Conservation (phyloP, 805 yeast genomes). For the Hanseniaspora mollemarum region DNA sequence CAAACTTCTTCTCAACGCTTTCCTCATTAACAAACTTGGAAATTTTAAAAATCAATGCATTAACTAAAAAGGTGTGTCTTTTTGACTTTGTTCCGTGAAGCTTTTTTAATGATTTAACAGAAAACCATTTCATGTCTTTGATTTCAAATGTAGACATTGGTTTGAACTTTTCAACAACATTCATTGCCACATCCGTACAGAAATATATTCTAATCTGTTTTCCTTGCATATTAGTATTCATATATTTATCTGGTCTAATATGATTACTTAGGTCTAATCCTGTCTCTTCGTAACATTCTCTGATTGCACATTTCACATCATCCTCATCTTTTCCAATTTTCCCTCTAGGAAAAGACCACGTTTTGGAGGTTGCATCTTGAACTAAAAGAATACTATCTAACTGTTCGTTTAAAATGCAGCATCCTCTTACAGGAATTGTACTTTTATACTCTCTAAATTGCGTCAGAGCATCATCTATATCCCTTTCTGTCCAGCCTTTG, state of each 20-base stretch:
- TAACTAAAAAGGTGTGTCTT: conserved; percentile 31
- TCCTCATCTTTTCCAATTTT: conserved; percentile 88
- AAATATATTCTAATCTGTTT: conserved; percentile 78
- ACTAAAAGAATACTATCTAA: conserved; percentile 66
- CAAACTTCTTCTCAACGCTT: conserved; percentile 7
- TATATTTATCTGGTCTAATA: conserved; percentile 56
- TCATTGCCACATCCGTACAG: conserved; percentile 66
- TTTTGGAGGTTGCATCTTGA: conserved; percentile 66
- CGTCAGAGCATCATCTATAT: conserved; percentile 59
- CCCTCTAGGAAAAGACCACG: conserved; percentile 96
- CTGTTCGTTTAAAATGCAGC: conserved; percentile 65
- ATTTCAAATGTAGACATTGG: conserved; percentile 87
- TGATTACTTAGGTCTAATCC: conserved; percentile 71
- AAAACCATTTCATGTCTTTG: conserved; percentile 68
- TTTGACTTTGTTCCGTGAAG: conserved; percentile 27
- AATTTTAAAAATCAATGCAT: conserved; percentile 35
- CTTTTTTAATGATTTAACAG: conserved; percentile 37
- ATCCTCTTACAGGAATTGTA: conserved; percentile 92
- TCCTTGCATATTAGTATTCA: conserved; percentile 71
- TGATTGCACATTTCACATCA: conserved; percentile 76
- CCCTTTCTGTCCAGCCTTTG: conserved; percentile 69
- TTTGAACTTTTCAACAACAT: conserved; percentile 42
- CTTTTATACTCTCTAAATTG: conserved; percentile 77
- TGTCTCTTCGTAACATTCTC: conserved; percentile 89
- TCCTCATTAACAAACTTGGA: conserved; percentile 22